Conservation (phyloP, 352 stramenopile species). For the Peronospora destructor region DNA sequence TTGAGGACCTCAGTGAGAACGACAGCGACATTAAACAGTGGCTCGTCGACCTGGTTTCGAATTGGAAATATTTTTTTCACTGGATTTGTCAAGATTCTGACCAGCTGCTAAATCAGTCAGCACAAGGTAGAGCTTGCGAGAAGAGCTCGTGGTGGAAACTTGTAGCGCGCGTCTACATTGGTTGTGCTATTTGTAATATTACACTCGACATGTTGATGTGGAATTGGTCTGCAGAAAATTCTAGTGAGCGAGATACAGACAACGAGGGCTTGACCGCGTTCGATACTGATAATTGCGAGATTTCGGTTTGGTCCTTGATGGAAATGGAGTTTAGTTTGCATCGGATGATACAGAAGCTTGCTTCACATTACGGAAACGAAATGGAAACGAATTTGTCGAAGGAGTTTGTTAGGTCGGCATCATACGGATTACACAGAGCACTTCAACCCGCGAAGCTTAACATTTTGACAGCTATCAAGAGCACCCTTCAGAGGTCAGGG, state of each 20-base stretch:
- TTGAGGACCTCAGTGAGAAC: constrained; percentile 17
- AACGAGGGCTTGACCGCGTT: neutral
- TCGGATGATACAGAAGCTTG: constrained; percentile 38
- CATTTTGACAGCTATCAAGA: constrained; percentile 20
- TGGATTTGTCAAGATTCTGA: constrained; percentile 42
- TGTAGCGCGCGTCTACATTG: constrained; percentile 40
- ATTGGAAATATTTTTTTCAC: constrained; percentile 48
- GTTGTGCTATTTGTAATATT: constrained; percentile 44
- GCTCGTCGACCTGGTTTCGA: constrained; percentile 40
- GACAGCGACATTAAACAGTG: constrained; percentile 32
- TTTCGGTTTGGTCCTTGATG: constrained; percentile 44
- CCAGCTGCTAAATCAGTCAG: constrained; percentile 14
- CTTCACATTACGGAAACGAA: constrained; percentile 20
- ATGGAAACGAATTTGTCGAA: constrained; percentile 34
- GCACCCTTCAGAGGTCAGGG: constrained; percentile 4
- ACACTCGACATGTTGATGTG: constrained; percentile 30
- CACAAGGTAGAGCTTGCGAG: constrained; percentile 3
- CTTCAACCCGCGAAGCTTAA: constrained; percentile 23
- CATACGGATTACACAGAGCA: constrained; percentile 32
- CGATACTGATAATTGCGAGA: constrained; percentile 3
- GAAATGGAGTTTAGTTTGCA: constrained; percentile 53
- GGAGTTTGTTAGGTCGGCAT: constrained; percentile 25
- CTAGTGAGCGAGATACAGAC: neutral
- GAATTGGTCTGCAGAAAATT: neutral
- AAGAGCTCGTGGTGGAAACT: constrained; percentile 38